These are phyloP conservation scores for Russula sp. DNA, from an alignment of 768 basidiomycete genomes.

Conservation along the genomic window DNA sequence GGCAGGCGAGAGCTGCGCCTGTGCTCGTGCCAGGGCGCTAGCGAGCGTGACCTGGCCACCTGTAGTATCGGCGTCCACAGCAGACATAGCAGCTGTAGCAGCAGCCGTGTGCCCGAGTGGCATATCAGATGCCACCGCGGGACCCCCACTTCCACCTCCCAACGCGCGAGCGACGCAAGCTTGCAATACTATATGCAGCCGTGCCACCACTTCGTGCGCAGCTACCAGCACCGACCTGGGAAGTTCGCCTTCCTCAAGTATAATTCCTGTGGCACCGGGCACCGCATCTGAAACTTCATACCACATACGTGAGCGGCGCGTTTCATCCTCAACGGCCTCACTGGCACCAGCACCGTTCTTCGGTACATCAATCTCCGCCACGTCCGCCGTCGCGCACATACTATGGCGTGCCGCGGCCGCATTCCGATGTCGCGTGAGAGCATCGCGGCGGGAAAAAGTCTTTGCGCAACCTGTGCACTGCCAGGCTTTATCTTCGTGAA, in stretches of 20 bases:
- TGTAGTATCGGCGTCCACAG: conserved; percentile 41
- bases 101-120: conserved; percentile 17
- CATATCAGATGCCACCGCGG: not conserved
- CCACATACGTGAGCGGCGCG: conserved; percentile 66
- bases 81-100: conserved; percentile 33
- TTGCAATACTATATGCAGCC: conserved; percentile 25
- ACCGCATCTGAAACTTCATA: conserved; percentile 48
- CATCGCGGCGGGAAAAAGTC: conserved; percentile 73
- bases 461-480: conserved; percentile 72
- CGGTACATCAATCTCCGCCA: conserved; percentile 52
- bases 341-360: conserved; percentile 45
- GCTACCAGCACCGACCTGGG: conserved; percentile 21
- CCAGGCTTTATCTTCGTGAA: conserved; percentile 72
- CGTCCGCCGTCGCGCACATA: conserved; percentile 53
- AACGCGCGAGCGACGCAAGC: conserved; percentile 25
- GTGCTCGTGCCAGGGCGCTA: conserved; percentile 69
- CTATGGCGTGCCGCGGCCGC: conserved; percentile 49
- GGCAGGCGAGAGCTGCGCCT: conserved; percentile 44
- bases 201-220: conserved; percentile 28
- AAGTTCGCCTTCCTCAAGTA: conserved; percentile 31
- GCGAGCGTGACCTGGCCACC: conserved; percentile 66
- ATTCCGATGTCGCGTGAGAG: conserved; percentile 75
- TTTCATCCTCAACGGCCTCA: conserved; percentile 38
- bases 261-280: not conserved
- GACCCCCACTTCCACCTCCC: not conserved